Evolutionary conservation across 495 filamentous ascomycete species (phyloP), one percentile per base, ranked within the genome.

Genomic region (Penicillium bialowiezense): DNA sequence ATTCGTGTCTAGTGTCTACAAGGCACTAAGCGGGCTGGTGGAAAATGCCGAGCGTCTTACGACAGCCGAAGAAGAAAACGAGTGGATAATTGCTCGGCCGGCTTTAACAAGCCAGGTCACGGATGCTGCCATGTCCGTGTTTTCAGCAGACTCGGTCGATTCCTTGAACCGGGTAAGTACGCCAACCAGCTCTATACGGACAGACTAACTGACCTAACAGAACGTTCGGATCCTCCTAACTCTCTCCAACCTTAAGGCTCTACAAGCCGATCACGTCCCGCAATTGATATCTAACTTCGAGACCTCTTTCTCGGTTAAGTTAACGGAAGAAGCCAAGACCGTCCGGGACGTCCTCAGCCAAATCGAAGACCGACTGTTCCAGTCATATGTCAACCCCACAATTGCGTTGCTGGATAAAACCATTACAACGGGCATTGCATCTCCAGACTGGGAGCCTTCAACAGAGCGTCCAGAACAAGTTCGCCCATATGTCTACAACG

Each of bases 181-280:
- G 44, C n/a, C 17, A 5, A 36, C 29, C 31, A 33, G 13, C 33
- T 39, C 19, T 38, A 21, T 20, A 19, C 38, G 36, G 5, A 15
- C 14, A 35, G 26, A 14, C 54, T 64, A 64, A 63, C 63, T 40
- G n/a, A 21, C 5, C n/a, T n/a, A n/a, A 15, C 57, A 95, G 89
- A 91, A 92, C 56, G 85, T 93, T 29, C 89, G 91, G 50, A 89
- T 95, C 74, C 86, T 98, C 31, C 75, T 97, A 9, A 98, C 95
- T 9, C 81, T 98, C 15, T 88, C 84, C 47, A 97, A 97, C 66
- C 81, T 98, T 40, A 83, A 90, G 60, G 74, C 81, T 26, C 80
- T 98, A 9, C 83, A 88, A 45, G 69, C 82, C 18, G 84, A 91
- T 41, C 74, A 88, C 21, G 85, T 97, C 2, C 91, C 90, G 1